Evolutionary conservation across 257 asterid genomes (phyloP).

Genomic region (Rubia yunnanensis): DNA sequence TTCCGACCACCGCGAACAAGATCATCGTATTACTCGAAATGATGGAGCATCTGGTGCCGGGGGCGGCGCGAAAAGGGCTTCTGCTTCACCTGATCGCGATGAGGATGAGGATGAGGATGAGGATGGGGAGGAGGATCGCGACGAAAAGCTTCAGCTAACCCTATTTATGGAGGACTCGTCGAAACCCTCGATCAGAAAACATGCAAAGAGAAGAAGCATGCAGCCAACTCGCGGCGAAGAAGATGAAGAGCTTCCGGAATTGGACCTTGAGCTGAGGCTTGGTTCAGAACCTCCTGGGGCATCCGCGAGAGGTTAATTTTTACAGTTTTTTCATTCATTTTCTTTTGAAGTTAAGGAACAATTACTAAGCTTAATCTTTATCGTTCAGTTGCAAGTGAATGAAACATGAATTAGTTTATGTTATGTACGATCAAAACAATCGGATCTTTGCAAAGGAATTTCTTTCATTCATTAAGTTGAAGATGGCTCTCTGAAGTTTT

Average conservation of each 20-base stretch:
- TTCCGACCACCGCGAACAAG: conserved; percentile 13
- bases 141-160: conserved; percentile 15
- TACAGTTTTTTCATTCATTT: not conserved
- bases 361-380: no score
- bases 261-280: conserved; percentile 33
- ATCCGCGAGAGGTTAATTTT: not conserved
- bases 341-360: not conserved
- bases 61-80: conserved; percentile 1
- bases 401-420: no score
- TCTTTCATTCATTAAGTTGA: no score
- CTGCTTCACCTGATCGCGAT: not conserved
- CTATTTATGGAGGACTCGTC: conserved; percentile 20
- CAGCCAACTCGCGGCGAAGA: conserved; percentile 6
- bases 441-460: no score
- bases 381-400: no score
- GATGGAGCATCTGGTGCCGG: not conserved
- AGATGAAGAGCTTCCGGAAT: not conserved
- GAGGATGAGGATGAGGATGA: not conserved
- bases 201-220: conserved; percentile 6
- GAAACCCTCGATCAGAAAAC: conserved; percentile 7
- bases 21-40: not conserved
- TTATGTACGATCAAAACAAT: no score
- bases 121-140: not conserved
- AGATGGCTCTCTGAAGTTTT: no score
- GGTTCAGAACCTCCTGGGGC: conserved; percentile 17